Conservation (phyloP, 257 asterid genomes). For the Solanum stenotomum region DNA sequence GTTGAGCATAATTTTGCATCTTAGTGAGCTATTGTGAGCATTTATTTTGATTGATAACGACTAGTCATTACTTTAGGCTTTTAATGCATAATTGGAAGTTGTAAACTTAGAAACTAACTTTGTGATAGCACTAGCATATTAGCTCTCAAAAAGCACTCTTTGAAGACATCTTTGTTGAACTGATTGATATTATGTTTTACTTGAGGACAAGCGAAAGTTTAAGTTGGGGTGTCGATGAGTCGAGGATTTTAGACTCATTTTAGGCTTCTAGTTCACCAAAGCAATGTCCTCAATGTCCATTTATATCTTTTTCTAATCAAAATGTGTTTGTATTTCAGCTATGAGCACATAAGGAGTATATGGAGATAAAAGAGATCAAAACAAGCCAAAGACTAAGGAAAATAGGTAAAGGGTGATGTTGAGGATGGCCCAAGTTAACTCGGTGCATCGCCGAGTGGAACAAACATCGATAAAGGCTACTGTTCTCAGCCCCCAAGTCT, state of each 20-base stretch:
- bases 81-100: neutral
- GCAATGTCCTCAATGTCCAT: neutral
- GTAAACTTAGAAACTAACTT: neutral
- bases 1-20: neutral
- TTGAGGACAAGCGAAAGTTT: no score
- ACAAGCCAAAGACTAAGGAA: neutral
- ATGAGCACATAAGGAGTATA: neutral
- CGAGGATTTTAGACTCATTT: neutral
- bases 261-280: neutral
- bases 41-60: neutral
- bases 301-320: neutral
- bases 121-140: neutral
- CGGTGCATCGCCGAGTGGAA: neutral
- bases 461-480: neutral
- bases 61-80: neutral
- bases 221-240: neutral
- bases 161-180: no score
- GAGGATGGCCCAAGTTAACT: neutral
- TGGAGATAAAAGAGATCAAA: neutral
- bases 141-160: neutral
- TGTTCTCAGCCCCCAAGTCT: neutral
- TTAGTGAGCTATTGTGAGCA: neutral
- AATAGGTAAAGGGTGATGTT: neutral
- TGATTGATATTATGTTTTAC: neutral
- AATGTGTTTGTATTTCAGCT: neutral